Evolutionary conservation across 176 grass and related monocot genomes (phyloP), one percentile per base, ranked within the genome.

Genomic region (Ampelocalamus luodianensis): DNA sequence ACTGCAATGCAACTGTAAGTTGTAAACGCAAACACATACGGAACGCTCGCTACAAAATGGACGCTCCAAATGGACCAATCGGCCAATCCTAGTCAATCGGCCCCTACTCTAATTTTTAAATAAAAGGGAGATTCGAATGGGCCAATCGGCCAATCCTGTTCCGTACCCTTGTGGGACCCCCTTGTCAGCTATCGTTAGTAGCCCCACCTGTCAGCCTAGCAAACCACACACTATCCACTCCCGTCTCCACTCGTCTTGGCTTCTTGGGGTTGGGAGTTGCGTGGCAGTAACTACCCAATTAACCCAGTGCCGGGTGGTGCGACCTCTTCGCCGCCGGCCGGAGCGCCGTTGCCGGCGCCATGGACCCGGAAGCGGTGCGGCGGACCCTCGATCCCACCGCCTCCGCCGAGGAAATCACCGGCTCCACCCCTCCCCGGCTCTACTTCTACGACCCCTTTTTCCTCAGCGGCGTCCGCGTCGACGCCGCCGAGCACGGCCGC

Each of bases 311-410:
- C 85, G 56, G 80, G 44, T 24, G 20, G 37, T 12, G 23, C 58
- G 13, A 22, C 55, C 72, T 82, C 58, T 5, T 79, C n/a, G n/a
- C n/a, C 67, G 40, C 23, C 74, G 59, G 48, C 40, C n/a, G 11
- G 27, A 65, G 73, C 48, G 8, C 26, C 46, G 39, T 58, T 49
- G 12, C 71, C 16, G 71, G 14, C 29, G 10, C 73, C 59, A 98
- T 98, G 93, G 85, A 95, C 56, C 79, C 75, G 11, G 87, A 90
- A 24, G 87, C 76, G 12, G 91, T 98, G 70, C 80, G 80, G 48
- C 58, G 83, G 50, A 92, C 67, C 29, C 89, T 98, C 6, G 56
- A 94, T 34, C 67, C 85, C 64, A 73, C 69, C 40, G 76, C 56
- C 9, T 65, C 71, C n/a, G 8, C 46, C 10, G 14, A 29, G 60